Base-by-base conservation (phyloP, 1,284 basidiomycete genomes). In the Amylostereum areolatum region DNA sequence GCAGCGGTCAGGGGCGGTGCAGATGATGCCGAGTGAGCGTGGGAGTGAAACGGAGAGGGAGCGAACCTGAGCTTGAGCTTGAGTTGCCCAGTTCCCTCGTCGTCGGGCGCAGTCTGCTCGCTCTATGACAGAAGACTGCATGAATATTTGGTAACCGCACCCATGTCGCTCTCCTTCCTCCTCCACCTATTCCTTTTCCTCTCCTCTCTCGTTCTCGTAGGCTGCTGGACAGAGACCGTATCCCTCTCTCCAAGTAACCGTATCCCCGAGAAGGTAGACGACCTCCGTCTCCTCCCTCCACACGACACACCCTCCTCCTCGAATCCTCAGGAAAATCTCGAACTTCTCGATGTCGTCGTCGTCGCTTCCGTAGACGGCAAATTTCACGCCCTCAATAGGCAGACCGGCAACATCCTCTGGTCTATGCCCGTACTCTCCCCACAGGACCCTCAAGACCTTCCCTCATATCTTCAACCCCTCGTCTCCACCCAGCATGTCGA, bases 291-390 rank as follows among this genome's bases (percentile, higher is more conserved):
- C 49, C 49, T 57, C 12, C 56, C 59, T 30, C 56, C 59, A 35
- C 36, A 51, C 41, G 29, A 11, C 28, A 40, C 36, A n/a, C 39
- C 44, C 24, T 33, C 48, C 11, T 51, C 59, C 47, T 37, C 45
- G 12, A 49, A 57, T 36, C 56, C 54, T 1, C 18, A 18, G 18
- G 61, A 73, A 24, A 75, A 82, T 52, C 68, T 83, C 12, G 74
- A 83, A 31, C 70, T 92, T 4, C 66, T 90, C 54, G 85, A 92
- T 60, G 78, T 89, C 41, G 83, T 92, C 43, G 76, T 96, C 9
- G 79, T 92, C 10, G 88, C 92, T 3, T 89, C 89, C 6, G 81
- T 95, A n/a, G 93, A 96, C 65, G 93, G 92, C 27, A 87, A 84
- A 52, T 83, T 96, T 43, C 90, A 93, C 69, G 92, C 89, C 0